Percentiles rank a stretch among this genome's conserved stretches.
phyloP scores from a whole-genome alignment of 805 yeast species.

The Starmerella cellae region DNA sequence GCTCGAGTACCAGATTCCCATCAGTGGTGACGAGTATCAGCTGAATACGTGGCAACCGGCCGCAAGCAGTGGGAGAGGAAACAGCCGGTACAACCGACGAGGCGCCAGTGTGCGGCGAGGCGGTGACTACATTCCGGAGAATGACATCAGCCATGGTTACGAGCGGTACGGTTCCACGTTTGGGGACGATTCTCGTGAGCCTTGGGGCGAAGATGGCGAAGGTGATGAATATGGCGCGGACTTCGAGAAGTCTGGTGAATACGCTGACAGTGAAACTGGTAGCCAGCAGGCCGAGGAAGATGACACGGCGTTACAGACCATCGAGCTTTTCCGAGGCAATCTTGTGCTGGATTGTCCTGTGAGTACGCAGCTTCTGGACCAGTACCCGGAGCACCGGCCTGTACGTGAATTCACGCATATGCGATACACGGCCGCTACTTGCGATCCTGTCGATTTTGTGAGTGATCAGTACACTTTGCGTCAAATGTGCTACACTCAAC shows the following conservation, averaged over 20 bases:
- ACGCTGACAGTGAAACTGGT: not conserved
- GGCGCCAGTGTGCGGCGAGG: not conserved
- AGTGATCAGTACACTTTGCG: conserved; percentile 60
- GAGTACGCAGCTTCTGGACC: conserved; percentile 48
- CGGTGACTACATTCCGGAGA: conserved; percentile 7
- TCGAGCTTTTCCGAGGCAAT: conserved; percentile 56
- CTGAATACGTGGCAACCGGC: conserved; percentile 24
- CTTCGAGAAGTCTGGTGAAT: not conserved
- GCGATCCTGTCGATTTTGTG: conserved; percentile 67
- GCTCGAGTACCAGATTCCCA: conserved; percentile 28
- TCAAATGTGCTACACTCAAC: conserved; percentile 63
- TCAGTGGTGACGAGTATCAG: conserved; percentile 29
- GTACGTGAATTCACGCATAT: conserved; percentile 64
- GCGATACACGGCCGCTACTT: conserved; percentile 90
- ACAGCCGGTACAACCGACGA: conserved; percentile 2
- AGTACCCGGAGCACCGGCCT: conserved; percentile 38
- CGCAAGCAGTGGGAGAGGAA: conserved; percentile 10
- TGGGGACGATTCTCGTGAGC: not conserved
- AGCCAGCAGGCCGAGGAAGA: conserved; percentile 4
- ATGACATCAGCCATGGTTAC: conserved; percentile 11
- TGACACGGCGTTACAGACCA: conserved; percentile 25
- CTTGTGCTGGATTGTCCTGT: conserved; percentile 82
- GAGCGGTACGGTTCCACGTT: conserved; percentile 1
- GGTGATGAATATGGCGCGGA: conserved; percentile 5
- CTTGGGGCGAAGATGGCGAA: conserved; percentile 8